Conservation (phyloP, 331 rosid species). For the Malus hybrid region DNA sequence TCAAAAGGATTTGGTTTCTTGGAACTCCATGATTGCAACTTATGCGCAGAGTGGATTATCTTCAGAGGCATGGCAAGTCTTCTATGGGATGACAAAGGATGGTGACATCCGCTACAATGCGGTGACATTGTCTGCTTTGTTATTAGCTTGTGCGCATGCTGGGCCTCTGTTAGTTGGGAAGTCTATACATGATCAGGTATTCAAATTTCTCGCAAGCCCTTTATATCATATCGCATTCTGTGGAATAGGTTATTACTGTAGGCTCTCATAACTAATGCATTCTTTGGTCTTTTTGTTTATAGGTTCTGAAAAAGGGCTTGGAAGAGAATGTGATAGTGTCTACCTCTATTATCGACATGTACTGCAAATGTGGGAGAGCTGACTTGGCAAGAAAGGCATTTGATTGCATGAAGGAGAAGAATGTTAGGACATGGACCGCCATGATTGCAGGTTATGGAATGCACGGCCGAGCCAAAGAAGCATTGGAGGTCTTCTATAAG, state of each 20-base stretch:
- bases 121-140: conserved; percentile 56
- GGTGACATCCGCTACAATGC: conserved; percentile 33
- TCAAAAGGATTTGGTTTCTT: conserved; percentile 65
- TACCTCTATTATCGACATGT: conserved; percentile 77
- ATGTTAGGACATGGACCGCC: conserved; percentile 80
- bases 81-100: conserved; percentile 41
- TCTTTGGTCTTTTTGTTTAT: not conserved
- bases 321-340: conserved; percentile 61
- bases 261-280: not conserved
- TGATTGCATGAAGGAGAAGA: conserved; percentile 61
- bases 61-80: conserved; percentile 55
- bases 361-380: conserved; percentile 72
- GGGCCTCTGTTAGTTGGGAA: conserved; percentile 68
- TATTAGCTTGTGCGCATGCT: conserved; percentile 71
- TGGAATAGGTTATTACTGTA: not conserved
- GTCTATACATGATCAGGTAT: conserved; percentile 77
- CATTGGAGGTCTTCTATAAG: conserved; percentile 53
- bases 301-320: conserved; percentile 65
- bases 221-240: not conserved
- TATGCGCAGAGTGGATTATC: conserved; percentile 76
- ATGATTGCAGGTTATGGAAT: conserved; percentile 82
- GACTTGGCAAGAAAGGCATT: conserved; percentile 75
- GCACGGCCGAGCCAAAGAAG: conserved; percentile 73
- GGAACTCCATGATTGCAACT: conserved; percentile 79
- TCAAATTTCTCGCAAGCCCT: not conserved